Evolutionary conservation across 139 green algal species (phyloP).

Genomic region (Desmodesmus armatus): DNA sequence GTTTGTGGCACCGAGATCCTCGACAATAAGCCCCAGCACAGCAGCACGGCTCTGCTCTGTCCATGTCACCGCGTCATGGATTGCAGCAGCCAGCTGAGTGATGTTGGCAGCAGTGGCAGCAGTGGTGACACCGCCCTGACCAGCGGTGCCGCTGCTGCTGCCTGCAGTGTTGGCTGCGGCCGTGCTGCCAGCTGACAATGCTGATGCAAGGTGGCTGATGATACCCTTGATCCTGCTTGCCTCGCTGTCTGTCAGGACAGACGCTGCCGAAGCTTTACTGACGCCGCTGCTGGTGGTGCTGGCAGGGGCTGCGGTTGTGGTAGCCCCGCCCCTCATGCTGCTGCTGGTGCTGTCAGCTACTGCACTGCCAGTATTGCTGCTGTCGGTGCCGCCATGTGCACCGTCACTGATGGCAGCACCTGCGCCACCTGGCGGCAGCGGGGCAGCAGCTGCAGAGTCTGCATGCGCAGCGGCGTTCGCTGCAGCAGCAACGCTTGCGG

Average conservation of each 20-base stretch:
- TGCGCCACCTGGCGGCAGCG: not conserved
- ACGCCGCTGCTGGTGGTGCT: not conserved
- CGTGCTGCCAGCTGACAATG: not conserved
- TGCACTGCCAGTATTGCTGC: not conserved
- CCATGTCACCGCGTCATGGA: constrained; percentile 39
- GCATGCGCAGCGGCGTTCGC: constrained; percentile 18
- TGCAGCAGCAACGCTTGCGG: constrained; percentile 1
- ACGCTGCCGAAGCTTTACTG: not conserved
- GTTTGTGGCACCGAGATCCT: not conserved
- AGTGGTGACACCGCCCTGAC: not conserved
- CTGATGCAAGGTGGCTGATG: not conserved
- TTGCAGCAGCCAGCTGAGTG: constrained; percentile 15
- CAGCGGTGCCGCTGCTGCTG: not conserved
- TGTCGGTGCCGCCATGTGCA: not conserved
- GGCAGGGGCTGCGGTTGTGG: too few species aligned
- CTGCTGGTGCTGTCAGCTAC: not conserved
- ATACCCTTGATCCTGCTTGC: too few species aligned
- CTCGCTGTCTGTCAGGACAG: too few species aligned
- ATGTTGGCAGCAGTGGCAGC: not conserved
- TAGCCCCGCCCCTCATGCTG: not conserved
- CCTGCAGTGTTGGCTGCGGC: not conserved
- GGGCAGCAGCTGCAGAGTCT: not conserved
- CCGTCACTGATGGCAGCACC: not conserved
- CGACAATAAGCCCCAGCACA: constrained; percentile 15
- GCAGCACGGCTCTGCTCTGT: not conserved